Base-by-base conservation (phyloP, 352 stramenopile genomes). In the Pythium vanterpoolii region DNA sequence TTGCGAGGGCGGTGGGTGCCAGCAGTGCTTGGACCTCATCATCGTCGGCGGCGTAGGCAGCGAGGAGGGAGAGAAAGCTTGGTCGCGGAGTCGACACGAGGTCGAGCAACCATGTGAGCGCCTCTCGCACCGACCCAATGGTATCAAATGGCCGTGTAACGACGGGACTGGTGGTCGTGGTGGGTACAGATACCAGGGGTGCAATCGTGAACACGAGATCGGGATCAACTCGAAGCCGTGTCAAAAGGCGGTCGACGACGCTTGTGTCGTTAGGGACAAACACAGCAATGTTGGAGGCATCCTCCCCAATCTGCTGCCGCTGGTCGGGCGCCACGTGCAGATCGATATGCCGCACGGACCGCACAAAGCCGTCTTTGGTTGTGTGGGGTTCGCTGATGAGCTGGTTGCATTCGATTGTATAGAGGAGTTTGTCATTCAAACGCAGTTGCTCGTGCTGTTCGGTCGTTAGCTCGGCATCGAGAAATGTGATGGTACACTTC, bases 251-350 rank as follows among this genome's bases (percentile, higher is more conserved):
- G 8, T 85, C 61, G 14, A 95, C 80, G 8, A 76, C 48, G 4
- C 51, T 30, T 1, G 40, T 34, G 43, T 83, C 72, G 34, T 93
- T 93, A 16, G 80, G 83, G 19, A 87, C 78, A 51, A 90, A 91
- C 28, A 93, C 81, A 11, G 77, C 80, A 58, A 92, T 81, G 55
- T 95, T 95, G 8, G 79, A 87, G 26, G 79, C 83, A 23, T 91
- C 68, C 18, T 83, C 62, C 27, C 67, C 70, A 14, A 90, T 77
- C 4, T 78, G 49, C 16, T 64, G 46, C 42, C 80, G 71, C 52
- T 93, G 80, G 9, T 76, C 55, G 23, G 72, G 52, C 24, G 64
- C 56, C 40, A 93, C 70, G 23, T 51, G 49, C 23, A 93, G 53
- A 21, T 93, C 81, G 39, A 93, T 83, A 30, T 90, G 83, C 6